These are phyloP conservation scores for Aurinia saxatilis DNA, from an alignment of 345 rosid genomes.

Conservation along the genomic window DNA sequence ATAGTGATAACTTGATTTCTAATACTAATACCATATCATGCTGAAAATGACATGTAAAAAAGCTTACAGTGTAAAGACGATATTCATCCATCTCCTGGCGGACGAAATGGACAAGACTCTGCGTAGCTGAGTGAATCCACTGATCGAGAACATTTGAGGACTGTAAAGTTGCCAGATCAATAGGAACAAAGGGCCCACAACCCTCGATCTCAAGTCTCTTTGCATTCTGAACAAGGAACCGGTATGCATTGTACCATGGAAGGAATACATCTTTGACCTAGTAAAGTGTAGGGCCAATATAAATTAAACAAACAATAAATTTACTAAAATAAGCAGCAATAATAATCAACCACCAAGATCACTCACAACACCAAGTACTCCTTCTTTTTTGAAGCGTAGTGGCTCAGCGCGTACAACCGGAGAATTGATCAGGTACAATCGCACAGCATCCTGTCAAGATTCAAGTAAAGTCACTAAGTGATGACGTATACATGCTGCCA, in stretches of 20 bases:
- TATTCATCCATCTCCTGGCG: slow-evolving; percentile 87
- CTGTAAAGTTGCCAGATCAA: slow-evolving; percentile 49
- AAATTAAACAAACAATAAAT: slow-evolving; percentile 8
- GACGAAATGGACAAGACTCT: slow-evolving; percentile 93
- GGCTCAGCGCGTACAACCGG: slow-evolving; percentile 99
- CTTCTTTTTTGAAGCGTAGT: slow-evolving; percentile 88
- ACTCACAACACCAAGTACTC: slow-evolving; percentile 94
- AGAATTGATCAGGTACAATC: slow-evolving; percentile 90
- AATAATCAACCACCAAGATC: neutral
- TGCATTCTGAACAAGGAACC: slow-evolving; percentile 97
- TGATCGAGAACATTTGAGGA: slow-evolving; percentile 92
- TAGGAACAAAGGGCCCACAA: slow-evolving; percentile 59
- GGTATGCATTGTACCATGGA: slow-evolving; percentile 99
- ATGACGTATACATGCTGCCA: neutral
- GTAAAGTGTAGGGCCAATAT: slow-evolving; percentile 8
- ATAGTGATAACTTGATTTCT: neutral
- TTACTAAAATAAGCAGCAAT: slow-evolving; percentile 4
- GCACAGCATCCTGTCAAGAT: slow-evolving; percentile 71
- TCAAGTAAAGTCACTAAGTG: slow-evolving; percentile 8
- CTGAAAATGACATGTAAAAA: neutral
- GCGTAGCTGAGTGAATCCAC: slow-evolving; percentile 98
- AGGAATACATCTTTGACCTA: slow-evolving; percentile 99
- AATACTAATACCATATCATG: neutral
- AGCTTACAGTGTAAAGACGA: slow-evolving; percentile 86
- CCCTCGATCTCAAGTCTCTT: slow-evolving; percentile 96